Evolutionary conservation across 1,139 yeast species (phyloP).

Genomic region (Nakaseomyces delphensis): DNA sequence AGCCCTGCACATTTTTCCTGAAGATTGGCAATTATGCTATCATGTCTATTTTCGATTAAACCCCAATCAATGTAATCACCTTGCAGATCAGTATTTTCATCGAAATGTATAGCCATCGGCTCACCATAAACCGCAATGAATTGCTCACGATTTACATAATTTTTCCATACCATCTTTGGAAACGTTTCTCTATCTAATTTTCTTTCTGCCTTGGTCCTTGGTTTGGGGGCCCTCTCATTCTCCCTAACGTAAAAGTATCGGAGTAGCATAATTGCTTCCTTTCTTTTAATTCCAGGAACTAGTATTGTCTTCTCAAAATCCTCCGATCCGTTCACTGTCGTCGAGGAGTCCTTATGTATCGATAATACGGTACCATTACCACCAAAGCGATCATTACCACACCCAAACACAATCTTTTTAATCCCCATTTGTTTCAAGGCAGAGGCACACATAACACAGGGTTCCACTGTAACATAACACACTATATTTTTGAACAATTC

Average conservation of each 20-base stretch:
- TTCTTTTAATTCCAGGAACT: slow-evolving; percentile 69
- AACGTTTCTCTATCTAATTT: slow-evolving; percentile 59
- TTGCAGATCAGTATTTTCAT: slow-evolving; percentile 23
- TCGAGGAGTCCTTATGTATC: slow-evolving; percentile 44
- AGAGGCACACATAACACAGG: slow-evolving; percentile 97
- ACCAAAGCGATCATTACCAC: slow-evolving; percentile 92
- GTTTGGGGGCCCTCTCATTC: slow-evolving; percentile 76
- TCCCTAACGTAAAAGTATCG: slow-evolving; percentile 79
- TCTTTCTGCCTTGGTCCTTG: slow-evolving; percentile 66
- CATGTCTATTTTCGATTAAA: slow-evolving; percentile 22
- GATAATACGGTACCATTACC: slow-evolving; percentile 85
- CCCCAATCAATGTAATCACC: slow-evolving; percentile 24
- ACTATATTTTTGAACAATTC: slow-evolving; percentile 43
- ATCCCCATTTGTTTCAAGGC: slow-evolving; percentile 77
- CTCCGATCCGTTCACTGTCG: slow-evolving; percentile 10
- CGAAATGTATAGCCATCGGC: slow-evolving; percentile 33
- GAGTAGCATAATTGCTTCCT: slow-evolving; percentile 73
- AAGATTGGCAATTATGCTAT: slow-evolving; percentile 19
- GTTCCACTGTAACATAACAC: slow-evolving; percentile 91
- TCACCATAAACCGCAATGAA: slow-evolving; percentile 46
- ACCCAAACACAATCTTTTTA: slow-evolving; percentile 71
- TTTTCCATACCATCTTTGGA: slow-evolving; percentile 46
- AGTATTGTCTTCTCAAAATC: slow-evolving; percentile 40
- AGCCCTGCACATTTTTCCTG: slow-evolving; percentile 9
- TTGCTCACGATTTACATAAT: slow-evolving; percentile 39